A percentile compares a stretch with the other conserved stretches of the same genome.
Evolutionary conservation across 2,329 filamentous ascomycete species (phyloP).

Genomic region (Aschersonia sp.): DNA sequence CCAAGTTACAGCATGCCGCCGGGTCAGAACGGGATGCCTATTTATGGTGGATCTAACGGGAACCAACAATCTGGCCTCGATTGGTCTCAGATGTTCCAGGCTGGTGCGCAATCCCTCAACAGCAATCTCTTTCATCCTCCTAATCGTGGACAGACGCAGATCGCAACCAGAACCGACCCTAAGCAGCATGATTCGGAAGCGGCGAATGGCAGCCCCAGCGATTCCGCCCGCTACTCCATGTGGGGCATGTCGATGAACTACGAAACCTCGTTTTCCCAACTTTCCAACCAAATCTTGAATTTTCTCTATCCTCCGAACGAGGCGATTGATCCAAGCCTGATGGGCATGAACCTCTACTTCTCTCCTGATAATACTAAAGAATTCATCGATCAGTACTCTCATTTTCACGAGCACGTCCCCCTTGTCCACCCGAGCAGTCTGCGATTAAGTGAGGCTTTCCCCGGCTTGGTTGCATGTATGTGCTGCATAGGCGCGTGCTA

Average conservation of each 20-base stretch:
- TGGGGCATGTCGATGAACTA: slow-evolving; percentile 31
- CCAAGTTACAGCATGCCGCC: slow-evolving; percentile 49
- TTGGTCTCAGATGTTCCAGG: slow-evolving; percentile 67
- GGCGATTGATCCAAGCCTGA: slow-evolving; percentile 35
- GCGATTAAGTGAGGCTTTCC: slow-evolving; percentile 48
- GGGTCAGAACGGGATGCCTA: slow-evolving; percentile 48
- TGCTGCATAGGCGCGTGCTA: slow-evolving; percentile 64
- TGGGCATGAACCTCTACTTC: slow-evolving; percentile 45
- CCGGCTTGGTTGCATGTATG: slow-evolving; percentile 53
- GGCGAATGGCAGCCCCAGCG: slow-evolving; percentile 29
- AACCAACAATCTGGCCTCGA: slow-evolving; percentile 51
- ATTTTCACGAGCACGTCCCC: slow-evolving; percentile 61
- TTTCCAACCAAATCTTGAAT: slow-evolving; percentile 39
- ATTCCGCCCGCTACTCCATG: slow-evolving; percentile 33
- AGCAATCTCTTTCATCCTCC: slow-evolving; percentile 36
- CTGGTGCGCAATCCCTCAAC: slow-evolving; percentile 51
- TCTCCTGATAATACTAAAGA: slow-evolving; percentile 54
- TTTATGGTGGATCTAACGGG: slow-evolving; percentile 45
- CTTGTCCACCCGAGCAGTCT: slow-evolving; percentile 60
- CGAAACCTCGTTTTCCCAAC: slow-evolving; percentile 35
- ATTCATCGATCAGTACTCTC: slow-evolving; percentile 56
- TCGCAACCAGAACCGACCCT: slow-evolving; percentile 53
- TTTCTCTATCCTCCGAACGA: slow-evolving; percentile 37
- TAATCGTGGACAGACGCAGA: slow-evolving; percentile 56
- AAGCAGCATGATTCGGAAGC: slow-evolving; percentile 32